Evolutionary conservation across 73 alveolate genomes (phyloP), one percentile per base, ranked within the genome.

Genomic region (Tetrahymena elliotti): DNA sequence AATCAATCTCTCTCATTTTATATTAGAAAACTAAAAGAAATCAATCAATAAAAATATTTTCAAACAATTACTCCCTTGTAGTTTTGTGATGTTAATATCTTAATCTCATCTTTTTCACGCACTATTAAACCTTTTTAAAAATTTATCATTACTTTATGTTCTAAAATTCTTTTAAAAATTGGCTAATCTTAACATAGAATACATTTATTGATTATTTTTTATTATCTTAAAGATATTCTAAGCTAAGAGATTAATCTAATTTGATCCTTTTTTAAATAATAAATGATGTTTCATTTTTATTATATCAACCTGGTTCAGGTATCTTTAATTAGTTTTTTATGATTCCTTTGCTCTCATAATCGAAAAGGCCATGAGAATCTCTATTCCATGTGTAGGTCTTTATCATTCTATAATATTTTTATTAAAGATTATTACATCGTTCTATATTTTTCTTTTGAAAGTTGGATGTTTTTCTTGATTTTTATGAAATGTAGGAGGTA

Each of bases 331-430:
- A 47, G 53, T 84, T 96, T 93, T 97, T 97, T 34, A 93, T 41
- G 37, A 97, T 93, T 84, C 95, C 96, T 83, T 96, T 95, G 84
- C 96, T 94, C 93, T 97, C 99, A 96, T 97, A 97, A 94, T 97
- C 99, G 93, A 97, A 97, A n/a, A 97, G 92, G 11, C 99, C 99
- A 96, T 95, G 98, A 33, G 99, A 97, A 82, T 97, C 97, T 94
- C 97, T 83, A 93, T 93, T 95, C 99, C 99, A 97, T 10, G 99
- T 95, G 83, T 83, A 93, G 7, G 92, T 94, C 93, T 96, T 95
- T 38, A 96, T 53, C 68, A 38, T 54, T 83, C 96, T 94, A 88
- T 47, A 41, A 2, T 16, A 12, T 68, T 47, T 54, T 27, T 24
- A 68, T 22, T 27, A 0, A 22, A 68, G 16, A 27, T 6, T 68